phyloP scores from a whole-genome alignment of 495 filamentous ascomycete genomes.

The Choiromyces venosus region DNA sequence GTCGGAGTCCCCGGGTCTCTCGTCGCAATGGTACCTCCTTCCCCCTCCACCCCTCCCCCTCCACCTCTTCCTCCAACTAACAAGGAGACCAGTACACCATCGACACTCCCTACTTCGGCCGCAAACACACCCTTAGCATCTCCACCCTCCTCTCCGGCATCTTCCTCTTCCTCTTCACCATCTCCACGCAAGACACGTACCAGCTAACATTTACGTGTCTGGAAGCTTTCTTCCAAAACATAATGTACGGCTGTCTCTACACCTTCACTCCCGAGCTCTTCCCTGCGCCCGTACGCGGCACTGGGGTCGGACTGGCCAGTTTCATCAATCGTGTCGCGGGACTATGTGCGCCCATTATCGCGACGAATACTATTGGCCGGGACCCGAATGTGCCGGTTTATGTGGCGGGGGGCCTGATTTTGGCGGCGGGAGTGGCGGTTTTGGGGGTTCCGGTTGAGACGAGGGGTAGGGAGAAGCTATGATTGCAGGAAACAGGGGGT shows the following conservation, averaged over 20 bases:
- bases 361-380: neutral
- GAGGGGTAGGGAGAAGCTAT: neutral
- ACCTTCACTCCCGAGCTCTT: conserved; percentile 76
- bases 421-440: neutral
- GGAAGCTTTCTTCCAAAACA: conserved; percentile 64
- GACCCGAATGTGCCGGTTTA: neutral
- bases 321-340: conserved; percentile 23
- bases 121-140: conserved; percentile 61
- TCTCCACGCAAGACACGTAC: conserved; percentile 54
- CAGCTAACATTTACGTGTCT: conserved; percentile 73
- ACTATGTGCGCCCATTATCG: neutral
- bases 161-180: conserved; percentile 67
- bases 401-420: neutral
- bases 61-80: neutral
- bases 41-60: neutral
- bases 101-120: conserved; percentile 59
- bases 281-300: conserved; percentile 70
- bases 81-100: conserved; percentile 49
- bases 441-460: neutral
- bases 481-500: neutral
- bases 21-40: conserved; percentile 50
- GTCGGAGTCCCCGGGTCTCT: conserved; percentile 68
- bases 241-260: conserved; percentile 80
- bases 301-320: conserved; percentile 70
- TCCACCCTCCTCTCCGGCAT: conserved; percentile 63